Percentiles rank a stretch among this genome's conserved stretches.
Evolutionary conservation across 768 basidiomycete genomes (phyloP).

Genomic region (Boletus insuetus): DNA sequence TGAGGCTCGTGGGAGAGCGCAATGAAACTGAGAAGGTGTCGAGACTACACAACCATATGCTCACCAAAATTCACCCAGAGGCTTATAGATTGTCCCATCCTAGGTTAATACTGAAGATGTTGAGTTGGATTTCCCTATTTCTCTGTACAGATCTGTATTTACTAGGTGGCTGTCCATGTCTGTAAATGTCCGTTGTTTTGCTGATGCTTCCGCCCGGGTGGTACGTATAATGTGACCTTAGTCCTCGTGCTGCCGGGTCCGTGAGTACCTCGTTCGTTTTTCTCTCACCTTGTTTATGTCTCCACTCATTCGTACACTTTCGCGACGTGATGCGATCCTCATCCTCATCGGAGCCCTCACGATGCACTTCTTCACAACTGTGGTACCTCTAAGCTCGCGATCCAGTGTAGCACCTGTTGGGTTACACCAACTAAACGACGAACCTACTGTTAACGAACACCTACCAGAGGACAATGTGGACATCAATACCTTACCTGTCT

Average conservation of each 20-base stretch:
- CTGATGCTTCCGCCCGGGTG: too few species aligned
- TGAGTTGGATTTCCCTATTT: too few species aligned
- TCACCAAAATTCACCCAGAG: too few species aligned
- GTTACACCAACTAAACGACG: constrained; percentile 8
- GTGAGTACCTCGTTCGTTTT: background rate
- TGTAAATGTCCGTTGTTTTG: too few species aligned
- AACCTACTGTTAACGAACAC: background rate
- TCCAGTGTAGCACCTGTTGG: constrained; percentile 33
- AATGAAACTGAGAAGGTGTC: too few species aligned
- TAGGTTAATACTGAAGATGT: too few species aligned
- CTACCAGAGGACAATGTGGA: constrained; percentile 4
- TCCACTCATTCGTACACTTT: constrained; percentile 39
- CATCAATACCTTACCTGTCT: background rate
- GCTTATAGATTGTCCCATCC: too few species aligned
- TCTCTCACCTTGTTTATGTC: constrained; percentile 26
- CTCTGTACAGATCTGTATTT: too few species aligned
- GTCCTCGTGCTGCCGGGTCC: background rate
- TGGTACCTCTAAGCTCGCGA: constrained; percentile 32
- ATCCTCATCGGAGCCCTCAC: constrained; percentile 54
- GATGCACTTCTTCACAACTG: constrained; percentile 51
- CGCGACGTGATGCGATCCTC: constrained; percentile 58
- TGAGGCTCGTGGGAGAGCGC: too few species aligned
- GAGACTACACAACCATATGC: too few species aligned
- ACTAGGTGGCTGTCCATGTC: too few species aligned
- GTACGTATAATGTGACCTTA: too few species aligned